phyloP scores from a whole-genome alignment of 345 rosid species.

The Brassica napus region Da-Ae NC_063452.1:3523501-3524000 shows the following conservation, averaged over 20 bases:
- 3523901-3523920: neutral
- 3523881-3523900: slow-evolving; percentile 9
- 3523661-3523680: neutral
- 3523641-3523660: slow-evolving; percentile 10
- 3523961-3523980: neutral
- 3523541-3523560: slow-evolving; percentile 37
- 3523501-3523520: slow-evolving; percentile 37
- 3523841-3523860: slow-evolving; percentile 29
- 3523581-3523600: slow-evolving; percentile 35
- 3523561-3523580: slow-evolving; percentile 35
- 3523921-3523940: no score
- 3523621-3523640: slow-evolving; percentile 17
- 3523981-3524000: neutral
- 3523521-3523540: slow-evolving; percentile 41
- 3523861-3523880: slow-evolving; percentile 28
- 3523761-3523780: neutral
- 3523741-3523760: slow-evolving; percentile 11
- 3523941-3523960: no score
- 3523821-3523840: slow-evolving; percentile 39
- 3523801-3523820: slow-evolving; percentile 5
- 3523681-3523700: slow-evolving; percentile 12
- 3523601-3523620: slow-evolving; percentile 19
- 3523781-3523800: slow-evolving; percentile 9
- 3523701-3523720: neutral
- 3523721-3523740: neutral